Base-by-base conservation (phyloP, 2,329 filamentous ascomycete genomes). In the Metarhizium brunneum region DNA sequence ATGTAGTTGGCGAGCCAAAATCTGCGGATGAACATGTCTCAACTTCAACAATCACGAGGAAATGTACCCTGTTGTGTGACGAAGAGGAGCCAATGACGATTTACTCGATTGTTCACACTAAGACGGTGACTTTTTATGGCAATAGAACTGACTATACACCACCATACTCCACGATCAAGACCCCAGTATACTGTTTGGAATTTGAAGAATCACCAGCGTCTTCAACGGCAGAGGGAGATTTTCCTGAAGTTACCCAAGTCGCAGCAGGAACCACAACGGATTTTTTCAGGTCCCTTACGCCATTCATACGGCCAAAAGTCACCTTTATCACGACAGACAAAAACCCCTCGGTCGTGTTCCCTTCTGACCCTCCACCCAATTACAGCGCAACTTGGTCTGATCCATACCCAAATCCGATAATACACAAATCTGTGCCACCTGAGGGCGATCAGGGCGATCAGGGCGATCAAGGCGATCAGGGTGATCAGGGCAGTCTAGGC, bases 241-340 rank as follows among this genome's bases (percentile, higher is more conserved):
- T 30, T n/a, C 54, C 61, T 13, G 45, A 53, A 2, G 32, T 57
- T 49, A 35, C 25, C 48, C 8, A 50, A 20, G 29, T 6, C 2
- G 55, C 58, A 2, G 40, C 6, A 16, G n/a, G 54, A 35, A 35
- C 32, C 7, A 35, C 32, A 5, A 35, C 32, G 18, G 43, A 25
- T 25, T 11, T n/a, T 8, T 25, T 20, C 16, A 51, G 30, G 29
- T 16, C 20, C 16, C n/a, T n/a, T 6, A n/a, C 4, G 18, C 54
- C 48, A 18, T 16, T 30, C 16, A 4, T 14, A n/a, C 47, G 50
- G 16, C 47, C 40, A 8, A 32, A 2, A 6, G 60, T 77, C 50
- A 77, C 73, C 3, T 74, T 79, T 50, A 63, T 77, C 52, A 80
- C 77, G 2, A 80, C 78, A 3, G 78, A 80, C 62, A 81, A 80